Conservation (phyloP, 2,329 filamentous ascomycete genomes). For the Fusarium pseudoanthophilum region DNA sequence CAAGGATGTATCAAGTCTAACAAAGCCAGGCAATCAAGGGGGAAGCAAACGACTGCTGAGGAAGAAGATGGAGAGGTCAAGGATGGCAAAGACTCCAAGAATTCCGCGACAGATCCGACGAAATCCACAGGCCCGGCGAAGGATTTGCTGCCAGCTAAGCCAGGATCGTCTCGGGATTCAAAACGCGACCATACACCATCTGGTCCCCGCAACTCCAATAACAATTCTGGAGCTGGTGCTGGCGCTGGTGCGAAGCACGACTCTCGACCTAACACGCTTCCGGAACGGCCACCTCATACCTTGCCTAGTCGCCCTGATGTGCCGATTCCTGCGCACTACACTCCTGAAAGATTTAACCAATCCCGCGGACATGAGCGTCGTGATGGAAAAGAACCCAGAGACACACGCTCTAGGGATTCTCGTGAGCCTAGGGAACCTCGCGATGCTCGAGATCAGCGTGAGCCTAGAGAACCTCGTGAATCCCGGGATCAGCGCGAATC, state of each 20-base stretch:
- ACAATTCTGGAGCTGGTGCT: constrained; percentile 31
- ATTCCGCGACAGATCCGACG: constrained; percentile 23
- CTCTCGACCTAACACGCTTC: constrained; percentile 50
- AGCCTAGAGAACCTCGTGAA: constrained; percentile 54
- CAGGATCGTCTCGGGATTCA: constrained; percentile 44
- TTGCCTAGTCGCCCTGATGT: constrained; percentile 70
- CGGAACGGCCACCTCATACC: constrained; percentile 51
- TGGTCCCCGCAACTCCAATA: constrained; percentile 43
- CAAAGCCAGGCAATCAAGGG: constrained; percentile 15
- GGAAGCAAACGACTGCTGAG: constrained; percentile 53
- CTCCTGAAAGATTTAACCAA: constrained; percentile 58
- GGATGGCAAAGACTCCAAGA: constrained; percentile 59
- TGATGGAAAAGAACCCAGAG: constrained; percentile 52
- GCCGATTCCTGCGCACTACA: constrained; percentile 61
- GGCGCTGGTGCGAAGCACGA: constrained; percentile 40
- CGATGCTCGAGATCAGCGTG: constrained; percentile 48
- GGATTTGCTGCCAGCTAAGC: constrained; percentile 51
- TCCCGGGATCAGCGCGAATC: constrained; percentile 50
- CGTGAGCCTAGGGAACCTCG: constrained; percentile 44
- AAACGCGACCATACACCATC: constrained; percentile 42
- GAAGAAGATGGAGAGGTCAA: constrained; percentile 80
- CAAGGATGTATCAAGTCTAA: constrained; percentile 10
- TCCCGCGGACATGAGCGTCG: constrained; percentile 54
- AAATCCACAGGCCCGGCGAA: constrained; percentile 36
- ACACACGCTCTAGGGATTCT: constrained; percentile 49